Evolutionary conservation across 768 basidiomycete genomes (phyloP).

Genomic region (Macrolepiota dolichaula): DNA sequence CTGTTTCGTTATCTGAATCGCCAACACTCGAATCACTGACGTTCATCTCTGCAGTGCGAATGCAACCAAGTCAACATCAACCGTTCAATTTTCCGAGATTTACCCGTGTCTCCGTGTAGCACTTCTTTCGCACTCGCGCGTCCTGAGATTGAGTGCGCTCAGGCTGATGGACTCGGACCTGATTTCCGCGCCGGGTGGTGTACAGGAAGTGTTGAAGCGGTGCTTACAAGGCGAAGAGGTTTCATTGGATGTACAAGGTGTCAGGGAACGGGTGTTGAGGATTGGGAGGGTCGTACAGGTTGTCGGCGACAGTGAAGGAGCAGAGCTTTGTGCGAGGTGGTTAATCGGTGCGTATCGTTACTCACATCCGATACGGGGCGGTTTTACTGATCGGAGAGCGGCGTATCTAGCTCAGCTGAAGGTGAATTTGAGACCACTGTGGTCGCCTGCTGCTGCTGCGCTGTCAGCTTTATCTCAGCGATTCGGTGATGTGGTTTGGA

Average conservation of each 20-base stretch:
- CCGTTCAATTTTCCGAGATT: slow-evolving; percentile 40
- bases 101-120: slow-evolving; percentile 51
- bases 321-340: slow-evolving; percentile 70
- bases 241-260: slow-evolving; percentile 72
- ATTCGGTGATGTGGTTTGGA: slow-evolving; percentile 76
- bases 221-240: slow-evolving; percentile 83
- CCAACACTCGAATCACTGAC: neutral
- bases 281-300: slow-evolving; percentile 70
- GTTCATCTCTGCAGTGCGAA: neutral
- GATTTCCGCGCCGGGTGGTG: slow-evolving; percentile 38
- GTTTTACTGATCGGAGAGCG: neutral
- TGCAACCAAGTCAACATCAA: neutral
- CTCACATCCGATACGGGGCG: neutral
- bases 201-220: slow-evolving; percentile 53
- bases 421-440: slow-evolving; percentile 88
- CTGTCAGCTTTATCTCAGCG: slow-evolving; percentile 48
- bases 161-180: slow-evolving; percentile 56
- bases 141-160: slow-evolving; percentile 61
- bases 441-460: slow-evolving; percentile 76
- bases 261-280: slow-evolving; percentile 78
- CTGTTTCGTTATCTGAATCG: slow-evolving; percentile 11
- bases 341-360: slow-evolving; percentile 52
- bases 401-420: slow-evolving; percentile 76
- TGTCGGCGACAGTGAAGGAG: slow-evolving; percentile 53
- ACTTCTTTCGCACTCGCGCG: slow-evolving; percentile 70